Base-by-base conservation (phyloP, 2,329 filamentous ascomycete species). In the Alternaria triticina region DNA sequence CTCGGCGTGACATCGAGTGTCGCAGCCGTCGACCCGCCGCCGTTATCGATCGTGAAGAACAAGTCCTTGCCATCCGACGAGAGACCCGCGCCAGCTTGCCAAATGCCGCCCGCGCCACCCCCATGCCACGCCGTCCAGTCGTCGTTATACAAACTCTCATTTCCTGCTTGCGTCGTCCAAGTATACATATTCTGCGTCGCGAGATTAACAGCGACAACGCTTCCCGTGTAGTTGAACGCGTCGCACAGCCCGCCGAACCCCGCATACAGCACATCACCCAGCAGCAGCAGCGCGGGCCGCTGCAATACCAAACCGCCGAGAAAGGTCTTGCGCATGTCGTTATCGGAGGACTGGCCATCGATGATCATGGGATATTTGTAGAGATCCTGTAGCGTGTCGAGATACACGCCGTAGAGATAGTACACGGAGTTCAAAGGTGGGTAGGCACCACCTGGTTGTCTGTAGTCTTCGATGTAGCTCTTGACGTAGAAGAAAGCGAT, bases 171-270 rank as follows among this genome's bases (percentile, higher is more conserved):
- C 20, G 69, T 71, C 2, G 62, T 63, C 69, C 69, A 71, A 3
- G 61, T 63, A 51, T 70, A 65, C 12, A 60, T 56, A 33, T 33
- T 58, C 15, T 62, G 57, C 9, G 65, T 68, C 3, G 61, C 61
- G 13, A 72, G 57, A 23, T 71, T 68, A 6, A 71, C 61, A 23
- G 69, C 65, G 2, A 72, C 65, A n/a, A 72, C 28, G 3, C 59
- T 59, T n/a, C 70, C 69, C 1, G 85, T 86, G 64, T 87, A 87
- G 69, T 88, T 86, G 72, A 84, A 88, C 59, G 84, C 80, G 23
- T 86, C 86, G 54, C 86, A 88, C 64, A 87, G 83, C 10, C 85
- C 86, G 0, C 85, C 86, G 63, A 88, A 87, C 0, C 81, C 85
- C 0, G 82, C 84, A 57, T 87, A 86, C 6, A 88, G 76, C 46